These are phyloP conservation scores for Akanthomyces uredinophilus DNA, from an alignment of 2,329 filamentous ascomycete genomes.

Conservation along the genomic window DNA sequence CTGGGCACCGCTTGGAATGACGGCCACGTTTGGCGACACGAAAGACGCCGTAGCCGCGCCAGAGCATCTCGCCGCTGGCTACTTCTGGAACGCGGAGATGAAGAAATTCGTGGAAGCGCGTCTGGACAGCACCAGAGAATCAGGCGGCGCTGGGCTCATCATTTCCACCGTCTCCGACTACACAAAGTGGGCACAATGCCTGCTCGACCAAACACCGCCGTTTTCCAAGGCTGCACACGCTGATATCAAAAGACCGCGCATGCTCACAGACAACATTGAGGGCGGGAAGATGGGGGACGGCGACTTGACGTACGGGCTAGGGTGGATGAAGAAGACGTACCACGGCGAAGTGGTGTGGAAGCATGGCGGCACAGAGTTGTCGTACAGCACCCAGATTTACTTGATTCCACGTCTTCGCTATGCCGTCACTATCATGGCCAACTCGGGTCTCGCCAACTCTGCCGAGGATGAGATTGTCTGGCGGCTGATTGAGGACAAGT, in stretches of 20 bases:
- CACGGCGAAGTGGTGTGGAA: slow-evolving; percentile 8
- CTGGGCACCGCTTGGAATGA: slow-evolving; percentile 44
- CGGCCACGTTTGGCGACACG: slow-evolving; percentile 33
- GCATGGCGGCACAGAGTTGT: not conserved
- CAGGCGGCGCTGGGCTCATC: slow-evolving; percentile 36
- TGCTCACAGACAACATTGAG: not conserved
- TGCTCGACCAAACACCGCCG: slow-evolving; percentile 31
- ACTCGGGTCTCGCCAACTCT: slow-evolving; percentile 4
- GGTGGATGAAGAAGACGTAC: slow-evolving; percentile 7
- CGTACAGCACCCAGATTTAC: slow-evolving; percentile 6
- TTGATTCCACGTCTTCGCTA: not conserved
- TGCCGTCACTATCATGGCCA: slow-evolving; percentile 3
- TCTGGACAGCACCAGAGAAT: slow-evolving; percentile 23
- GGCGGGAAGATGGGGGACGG: not conserved
- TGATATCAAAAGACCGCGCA: slow-evolving; percentile 17
- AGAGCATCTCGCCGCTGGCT: slow-evolving; percentile 35
- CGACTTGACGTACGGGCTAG: slow-evolving; percentile 9
- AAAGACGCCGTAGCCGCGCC: slow-evolving; percentile 23
- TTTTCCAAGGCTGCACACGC: slow-evolving; percentile 23
- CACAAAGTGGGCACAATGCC: slow-evolving; percentile 44
- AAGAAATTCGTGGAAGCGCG: slow-evolving; percentile 23
- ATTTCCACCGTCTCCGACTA: slow-evolving; percentile 47
- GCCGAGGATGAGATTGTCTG: slow-evolving; percentile 8
- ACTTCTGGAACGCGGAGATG: slow-evolving; percentile 32
- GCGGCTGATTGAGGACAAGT: slow-evolving; percentile 10